Evolutionary conservation across 2,329 filamentous ascomycete genomes (phyloP), one percentile per base, ranked within the genome.

Genomic region (Claviceps citrina): DNA sequence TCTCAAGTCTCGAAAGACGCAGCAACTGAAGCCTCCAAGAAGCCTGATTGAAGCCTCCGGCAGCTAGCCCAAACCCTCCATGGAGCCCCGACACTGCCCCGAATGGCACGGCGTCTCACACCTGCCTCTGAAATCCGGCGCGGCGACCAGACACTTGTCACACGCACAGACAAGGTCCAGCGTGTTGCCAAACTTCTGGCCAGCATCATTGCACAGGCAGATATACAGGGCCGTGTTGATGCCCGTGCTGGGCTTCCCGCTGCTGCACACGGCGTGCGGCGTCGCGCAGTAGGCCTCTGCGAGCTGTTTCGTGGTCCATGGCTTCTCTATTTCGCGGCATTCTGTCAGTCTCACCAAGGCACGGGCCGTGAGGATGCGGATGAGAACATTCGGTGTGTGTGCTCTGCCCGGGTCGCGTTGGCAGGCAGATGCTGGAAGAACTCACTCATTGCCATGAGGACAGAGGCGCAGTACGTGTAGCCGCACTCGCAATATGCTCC

Each of bases 391-490:
- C n/a, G n/a, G n/a, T n/a, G n/a, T n/a, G n/a, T n/a, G n/a, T n/a
- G n/a, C n/a, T n/a, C n/a, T n/a, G n/a, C n/a, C n/a, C n/a, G n/a
- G n/a, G n/a, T n/a, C n/a, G n/a, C 31, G 13, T 22, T 33, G 19
- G 19, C 3, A 15, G 31, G 31, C 12, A 15, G 28, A 7, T 5
- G 6, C 13, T 4, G 28, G 5, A 8, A 6, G n/a, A 31, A 16
- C 6, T n/a, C 50, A 60, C 59, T 51, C 59, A 62, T 62, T 1
- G 40, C 49, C 50, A 57, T 53, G 16, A 64, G 50, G 10, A 64
- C 60, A 2, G 56, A 52, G 8, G 59, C 58, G 43, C 61, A 64
- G 42, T 64, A 64, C 3, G 61, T 64, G 40, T 62, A 63, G 40
- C 61, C 61, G 44, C 61, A 64, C 43, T 63, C 56, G 46, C 61